phyloP scores from a whole-genome alignment of 805 yeast species.

The Lachancea dasiensis region DNA sequence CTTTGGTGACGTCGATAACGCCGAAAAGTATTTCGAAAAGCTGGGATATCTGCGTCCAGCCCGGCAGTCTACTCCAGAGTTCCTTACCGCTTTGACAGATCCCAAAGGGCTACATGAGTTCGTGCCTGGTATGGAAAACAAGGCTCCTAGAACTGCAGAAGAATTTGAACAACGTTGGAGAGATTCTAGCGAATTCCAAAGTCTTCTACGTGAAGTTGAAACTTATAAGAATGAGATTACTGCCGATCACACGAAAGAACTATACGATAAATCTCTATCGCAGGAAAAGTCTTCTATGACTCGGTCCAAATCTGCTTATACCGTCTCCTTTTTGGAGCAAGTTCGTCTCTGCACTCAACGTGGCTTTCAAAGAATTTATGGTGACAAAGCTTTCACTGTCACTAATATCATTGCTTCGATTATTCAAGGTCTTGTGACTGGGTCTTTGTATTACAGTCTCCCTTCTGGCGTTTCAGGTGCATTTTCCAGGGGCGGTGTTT shows the following conservation, averaged over 20 bases:
- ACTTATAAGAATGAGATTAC: constrained; percentile 20
- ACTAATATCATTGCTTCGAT: constrained; percentile 31
- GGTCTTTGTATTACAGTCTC: constrained; percentile 55
- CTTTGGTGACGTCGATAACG: constrained; percentile 45
- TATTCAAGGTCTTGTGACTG: constrained; percentile 53
- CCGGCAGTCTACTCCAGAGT: constrained; percentile 59
- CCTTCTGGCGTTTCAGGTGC: constrained; percentile 49
- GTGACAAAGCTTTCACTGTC: constrained; percentile 48
- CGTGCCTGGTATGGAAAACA: constrained; percentile 40
- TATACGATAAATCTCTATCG: constrained; percentile 27
- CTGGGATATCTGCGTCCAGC: constrained; percentile 55
- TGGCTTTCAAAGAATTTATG: constrained; percentile 48
- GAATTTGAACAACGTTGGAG: constrained; percentile 47
- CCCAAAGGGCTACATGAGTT: constrained; percentile 39
- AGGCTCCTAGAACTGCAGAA: constrained; percentile 50
- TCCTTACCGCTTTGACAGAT: constrained; percentile 54
- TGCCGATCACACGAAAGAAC: constrained; percentile 33
- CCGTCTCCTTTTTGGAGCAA: constrained; percentile 38
- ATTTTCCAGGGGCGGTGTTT: constrained; percentile 57
- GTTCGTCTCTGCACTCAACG: constrained; percentile 43
- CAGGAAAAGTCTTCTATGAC: constrained; percentile 27
- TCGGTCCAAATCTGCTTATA: constrained; percentile 21
- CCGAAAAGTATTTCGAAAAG: constrained; percentile 45
- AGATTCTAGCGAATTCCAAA: constrained; percentile 35
- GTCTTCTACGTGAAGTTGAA: constrained; percentile 41